Conservation (phyloP, 202 grass and related monocot species). For the Setaria viridis region DNA sequence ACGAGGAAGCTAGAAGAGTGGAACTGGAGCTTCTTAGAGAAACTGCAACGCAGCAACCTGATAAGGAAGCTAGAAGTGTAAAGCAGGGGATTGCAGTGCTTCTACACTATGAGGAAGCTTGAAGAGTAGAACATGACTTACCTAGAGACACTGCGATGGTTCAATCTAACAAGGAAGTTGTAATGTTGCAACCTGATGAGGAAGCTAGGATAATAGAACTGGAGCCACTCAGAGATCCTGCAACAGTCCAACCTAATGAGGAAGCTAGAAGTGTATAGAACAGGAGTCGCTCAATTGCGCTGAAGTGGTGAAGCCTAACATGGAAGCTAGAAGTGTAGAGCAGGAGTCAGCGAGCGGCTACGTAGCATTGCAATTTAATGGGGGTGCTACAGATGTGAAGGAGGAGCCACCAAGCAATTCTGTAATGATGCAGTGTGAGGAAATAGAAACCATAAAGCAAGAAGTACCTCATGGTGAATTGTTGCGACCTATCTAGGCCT, state of each 20-base stretch:
- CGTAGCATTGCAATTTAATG: slow-evolving; percentile 4
- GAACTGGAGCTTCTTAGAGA: not conserved
- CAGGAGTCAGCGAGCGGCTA: not conserved
- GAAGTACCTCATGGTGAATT: slow-evolving; percentile 6
- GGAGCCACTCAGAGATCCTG: slow-evolving; percentile 13
- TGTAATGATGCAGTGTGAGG: not conserved
- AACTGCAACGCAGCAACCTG: slow-evolving; percentile 11
- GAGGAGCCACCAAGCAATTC: slow-evolving; percentile 13
- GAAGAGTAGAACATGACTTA: not conserved
- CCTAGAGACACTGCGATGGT: not conserved
- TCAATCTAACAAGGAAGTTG: not conserved
- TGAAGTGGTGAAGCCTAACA: not conserved
- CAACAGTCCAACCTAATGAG: not conserved
- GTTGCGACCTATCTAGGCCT: no score
- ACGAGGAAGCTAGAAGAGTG: slow-evolving; percentile 16
- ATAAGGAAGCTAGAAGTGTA: not conserved
- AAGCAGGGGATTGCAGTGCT: slow-evolving; percentile 12
- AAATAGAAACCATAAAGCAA: not conserved
- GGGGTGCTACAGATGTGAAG: slow-evolving; percentile 13
- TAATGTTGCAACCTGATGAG: slow-evolving; percentile 13
- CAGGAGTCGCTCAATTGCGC: not conserved
- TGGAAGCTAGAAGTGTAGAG: slow-evolving; percentile 4
- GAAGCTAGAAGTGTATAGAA: not conserved
- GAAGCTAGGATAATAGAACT: slow-evolving; percentile 13
- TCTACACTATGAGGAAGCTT: slow-evolving; percentile 21